phyloP scores from a whole-genome alignment of 164 flowering plant genomes.

The Magnolia officinalis region DNA sequence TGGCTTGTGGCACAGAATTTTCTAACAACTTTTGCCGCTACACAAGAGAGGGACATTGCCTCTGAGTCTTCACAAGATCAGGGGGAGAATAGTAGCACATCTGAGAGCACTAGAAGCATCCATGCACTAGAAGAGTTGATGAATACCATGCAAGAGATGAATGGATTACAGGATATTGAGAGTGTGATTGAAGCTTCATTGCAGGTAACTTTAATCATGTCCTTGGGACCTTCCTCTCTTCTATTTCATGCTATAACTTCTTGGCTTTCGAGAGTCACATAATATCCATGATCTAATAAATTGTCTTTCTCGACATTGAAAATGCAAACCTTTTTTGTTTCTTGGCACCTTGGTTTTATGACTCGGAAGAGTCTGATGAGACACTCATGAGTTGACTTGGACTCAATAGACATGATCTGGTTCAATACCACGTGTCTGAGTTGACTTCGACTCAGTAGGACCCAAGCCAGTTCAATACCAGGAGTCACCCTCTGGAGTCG shows the following conservation, averaged over 20 bases:
- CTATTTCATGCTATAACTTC: background rate
- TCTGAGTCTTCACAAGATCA: conserved; percentile 45
- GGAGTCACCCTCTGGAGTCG: no score
- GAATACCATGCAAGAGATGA: conserved; percentile 14
- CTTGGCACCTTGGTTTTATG: background rate
- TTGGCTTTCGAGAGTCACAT: background rate
- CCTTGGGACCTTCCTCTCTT: background rate
- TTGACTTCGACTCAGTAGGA: background rate
- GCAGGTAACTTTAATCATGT: conserved; percentile 22
- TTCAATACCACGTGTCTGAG: background rate
- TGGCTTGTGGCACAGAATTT: conserved; percentile 73
- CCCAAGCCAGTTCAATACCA: background rate
- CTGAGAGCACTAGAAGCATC: conserved; percentile 19
- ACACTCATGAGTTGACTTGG: background rate
- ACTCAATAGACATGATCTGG: background rate
- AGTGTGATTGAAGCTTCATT: conserved; percentile 29
- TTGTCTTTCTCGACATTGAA: background rate
- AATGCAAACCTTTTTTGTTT: no score
- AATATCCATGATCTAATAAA: background rate
- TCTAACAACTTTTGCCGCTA: conserved; percentile 35
- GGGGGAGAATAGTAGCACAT: conserved; percentile 16
- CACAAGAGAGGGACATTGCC: conserved; percentile 7
- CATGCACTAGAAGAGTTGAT: conserved; percentile 18
- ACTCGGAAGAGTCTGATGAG: background rate
- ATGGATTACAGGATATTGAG: conserved; percentile 14